Evolutionary conservation across 2,329 filamentous ascomycete genomes (phyloP).

Genomic region (Graphilbum ipis-grandicollis): DNA sequence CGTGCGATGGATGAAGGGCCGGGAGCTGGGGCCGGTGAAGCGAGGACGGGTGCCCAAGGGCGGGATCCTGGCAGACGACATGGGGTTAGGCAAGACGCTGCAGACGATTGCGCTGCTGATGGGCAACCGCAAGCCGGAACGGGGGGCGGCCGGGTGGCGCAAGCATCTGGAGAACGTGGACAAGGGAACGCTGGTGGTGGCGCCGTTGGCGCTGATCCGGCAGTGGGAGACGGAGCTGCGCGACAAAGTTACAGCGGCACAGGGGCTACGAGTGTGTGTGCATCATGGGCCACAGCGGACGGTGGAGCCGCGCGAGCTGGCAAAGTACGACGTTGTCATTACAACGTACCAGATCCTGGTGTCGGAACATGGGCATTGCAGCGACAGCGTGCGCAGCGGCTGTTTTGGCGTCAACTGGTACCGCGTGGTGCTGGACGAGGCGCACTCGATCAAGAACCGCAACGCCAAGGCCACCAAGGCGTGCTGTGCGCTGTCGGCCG

Average conservation of each 20-base stretch:
- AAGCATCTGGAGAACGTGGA: constrained; percentile 52
- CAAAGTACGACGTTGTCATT: constrained; percentile 83
- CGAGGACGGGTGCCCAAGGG: constrained; percentile 71
- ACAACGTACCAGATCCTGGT: constrained; percentile 94
- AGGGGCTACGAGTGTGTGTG: constrained; percentile 57
- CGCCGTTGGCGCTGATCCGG: constrained; percentile 82
- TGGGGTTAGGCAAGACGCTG: constrained; percentile 93
- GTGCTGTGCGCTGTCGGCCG: constrained; percentile 65
- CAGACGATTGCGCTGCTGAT: constrained; percentile 84
- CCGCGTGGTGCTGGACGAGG: constrained; percentile 86
- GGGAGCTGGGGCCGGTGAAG: constrained; percentile 75
- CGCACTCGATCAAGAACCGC: constrained; percentile 95
- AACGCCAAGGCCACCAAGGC: constrained; percentile 92
- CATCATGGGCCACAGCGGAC: constrained; percentile 81
- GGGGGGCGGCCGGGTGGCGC: constrained; percentile 41
- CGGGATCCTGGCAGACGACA: constrained; percentile 89
- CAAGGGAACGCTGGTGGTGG: constrained; percentile 78
- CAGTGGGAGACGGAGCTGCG: constrained; percentile 94
- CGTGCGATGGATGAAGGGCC: constrained; percentile 85
- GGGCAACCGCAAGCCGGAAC: constrained; percentile 54
- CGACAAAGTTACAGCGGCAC: constrained; percentile 46
- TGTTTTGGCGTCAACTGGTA: constrained; percentile 93
- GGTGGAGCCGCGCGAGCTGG: constrained; percentile 59
- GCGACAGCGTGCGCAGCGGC: constrained; percentile 52
- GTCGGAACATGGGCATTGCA: constrained; percentile 66